A percentile compares a stretch with the other conserved stretches of the same genome.
Conservation (phyloP, 2,329 filamentous ascomycete species). For the Thielaviopsis euricoi region DNA sequence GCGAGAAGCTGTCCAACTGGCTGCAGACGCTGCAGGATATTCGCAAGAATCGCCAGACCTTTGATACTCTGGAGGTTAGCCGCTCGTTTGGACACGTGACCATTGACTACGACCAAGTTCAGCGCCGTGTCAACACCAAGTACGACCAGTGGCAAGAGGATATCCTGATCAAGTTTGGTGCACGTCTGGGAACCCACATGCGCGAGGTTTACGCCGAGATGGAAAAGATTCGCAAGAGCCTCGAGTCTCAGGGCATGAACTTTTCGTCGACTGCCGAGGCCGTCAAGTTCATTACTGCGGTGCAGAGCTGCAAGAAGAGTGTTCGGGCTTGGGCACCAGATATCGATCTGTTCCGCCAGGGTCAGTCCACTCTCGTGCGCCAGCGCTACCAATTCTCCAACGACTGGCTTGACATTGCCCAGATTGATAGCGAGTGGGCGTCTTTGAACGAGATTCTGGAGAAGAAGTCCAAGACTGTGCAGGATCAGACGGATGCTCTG, state of each 20-base stretch:
- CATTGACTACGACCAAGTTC: constrained; percentile 96
- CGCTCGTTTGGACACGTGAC: constrained; percentile 85
- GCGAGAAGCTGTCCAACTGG: constrained; percentile 85
- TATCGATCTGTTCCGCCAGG: constrained; percentile 88
- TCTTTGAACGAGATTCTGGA: constrained; percentile 81
- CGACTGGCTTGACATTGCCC: constrained; percentile 91
- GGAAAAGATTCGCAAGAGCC: constrained; percentile 72
- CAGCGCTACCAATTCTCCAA: constrained; percentile 86
- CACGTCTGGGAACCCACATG: constrained; percentile 76
- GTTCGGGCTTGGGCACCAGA: constrained; percentile 90
- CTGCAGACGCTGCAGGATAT: constrained; percentile 94
- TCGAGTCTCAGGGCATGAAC: constrained; percentile 84
- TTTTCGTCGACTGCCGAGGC: constrained; percentile 92
- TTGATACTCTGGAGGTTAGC: constrained; percentile 91
- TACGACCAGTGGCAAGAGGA: constrained; percentile 99
- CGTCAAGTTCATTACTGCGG: constrained; percentile 94
- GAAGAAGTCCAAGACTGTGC: constrained; percentile 86
- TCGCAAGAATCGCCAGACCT: constrained; percentile 84
- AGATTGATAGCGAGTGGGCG: constrained; percentile 92
- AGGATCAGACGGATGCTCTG: constrained; percentile 89
- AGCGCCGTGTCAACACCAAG: constrained; percentile 96
- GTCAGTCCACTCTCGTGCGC: constrained; percentile 77
- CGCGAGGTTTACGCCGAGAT: constrained; percentile 84
- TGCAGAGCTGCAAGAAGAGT: constrained; percentile 89
- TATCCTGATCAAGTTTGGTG: constrained; percentile 83